Conservation (phyloP, 1,284 basidiomycete species). For the Malassezia brasiliensis region DNA sequence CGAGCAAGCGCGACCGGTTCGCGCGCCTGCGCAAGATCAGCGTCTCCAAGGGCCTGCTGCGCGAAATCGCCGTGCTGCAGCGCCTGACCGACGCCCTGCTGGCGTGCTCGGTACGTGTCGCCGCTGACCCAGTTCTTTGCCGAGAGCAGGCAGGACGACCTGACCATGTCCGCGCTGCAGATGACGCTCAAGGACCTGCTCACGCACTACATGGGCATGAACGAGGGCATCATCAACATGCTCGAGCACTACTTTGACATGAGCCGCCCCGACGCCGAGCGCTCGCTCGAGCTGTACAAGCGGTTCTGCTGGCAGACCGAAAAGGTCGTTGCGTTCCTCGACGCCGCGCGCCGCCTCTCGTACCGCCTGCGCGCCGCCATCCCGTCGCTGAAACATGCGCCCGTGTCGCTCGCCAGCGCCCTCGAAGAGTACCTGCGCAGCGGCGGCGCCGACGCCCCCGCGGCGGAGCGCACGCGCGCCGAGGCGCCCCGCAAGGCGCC, state of each 20-base stretch:
- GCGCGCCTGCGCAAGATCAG: conserved; percentile 74
- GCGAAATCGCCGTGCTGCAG: conserved; percentile 85
- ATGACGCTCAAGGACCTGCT: conserved; percentile 97
- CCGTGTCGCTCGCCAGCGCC: conserved; percentile 79
- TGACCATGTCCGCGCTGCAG: conserved; percentile 75
- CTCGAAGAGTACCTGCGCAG: conserved; percentile 92
- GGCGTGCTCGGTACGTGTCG: conserved; percentile 59
- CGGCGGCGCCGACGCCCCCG: conserved; percentile 71
- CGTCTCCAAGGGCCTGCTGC: conserved; percentile 85
- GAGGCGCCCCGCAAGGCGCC: too few relatives aligned
- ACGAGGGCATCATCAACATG: conserved; percentile 95
- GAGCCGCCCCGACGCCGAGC: conserved; percentile 79
- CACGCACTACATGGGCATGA: conserved; percentile 88
- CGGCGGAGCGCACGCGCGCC: too few relatives aligned
- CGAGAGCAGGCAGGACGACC: conserved; percentile 82
- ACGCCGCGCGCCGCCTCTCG: conserved; percentile 82
- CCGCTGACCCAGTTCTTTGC: conserved; percentile 66
- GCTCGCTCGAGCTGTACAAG: conserved; percentile 79
- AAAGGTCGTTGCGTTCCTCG: conserved; percentile 81
- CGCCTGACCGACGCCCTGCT: conserved; percentile 75
- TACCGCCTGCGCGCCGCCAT: conserved; percentile 85
- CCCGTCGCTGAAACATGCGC: conserved; percentile 89
- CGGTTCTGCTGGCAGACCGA: conserved; percentile 92
- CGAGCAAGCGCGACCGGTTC: conserved; percentile 32
- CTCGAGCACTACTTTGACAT: conserved; percentile 91